These are phyloP conservation scores for Tolypocladium ovalisporum DNA, from an alignment of 2,329 filamentous ascomycete genomes.

Conservation along the genomic window DNA sequence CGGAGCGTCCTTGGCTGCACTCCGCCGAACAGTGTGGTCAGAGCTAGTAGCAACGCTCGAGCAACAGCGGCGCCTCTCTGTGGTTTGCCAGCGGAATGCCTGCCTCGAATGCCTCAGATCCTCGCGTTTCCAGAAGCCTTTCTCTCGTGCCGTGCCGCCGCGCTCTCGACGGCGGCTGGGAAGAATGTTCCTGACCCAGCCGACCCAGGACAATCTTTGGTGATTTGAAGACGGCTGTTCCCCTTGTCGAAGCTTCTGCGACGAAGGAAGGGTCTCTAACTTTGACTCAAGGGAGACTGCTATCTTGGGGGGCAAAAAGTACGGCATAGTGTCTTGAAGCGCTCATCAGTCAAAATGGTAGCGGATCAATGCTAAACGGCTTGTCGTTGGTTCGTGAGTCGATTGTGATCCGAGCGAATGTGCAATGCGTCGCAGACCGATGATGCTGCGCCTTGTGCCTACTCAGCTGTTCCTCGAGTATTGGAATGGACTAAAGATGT, in stretches of 20 bases:
- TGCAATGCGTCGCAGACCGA: neutral
- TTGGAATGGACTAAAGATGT: neutral
- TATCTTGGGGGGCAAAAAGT: conserved; percentile 9
- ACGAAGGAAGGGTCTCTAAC: neutral
- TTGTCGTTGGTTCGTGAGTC: neutral
- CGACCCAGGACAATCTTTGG: conserved; percentile 18
- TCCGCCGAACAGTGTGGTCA: conserved; percentile 23
- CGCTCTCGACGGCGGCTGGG: conserved; percentile 38
- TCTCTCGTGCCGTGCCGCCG: conserved; percentile 33
- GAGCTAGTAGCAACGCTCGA: conserved; percentile 13
- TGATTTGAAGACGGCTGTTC: neutral
- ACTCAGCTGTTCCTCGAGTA: neutral
- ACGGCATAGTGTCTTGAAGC: conserved; percentile 7
- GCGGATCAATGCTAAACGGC: neutral
- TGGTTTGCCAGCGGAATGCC: conserved; percentile 3
- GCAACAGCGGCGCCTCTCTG: conserved; percentile 8
- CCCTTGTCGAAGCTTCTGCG: neutral
- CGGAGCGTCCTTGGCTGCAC: conserved; percentile 19
- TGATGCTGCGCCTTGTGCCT: neutral
- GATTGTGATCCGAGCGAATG: too few relatives aligned
- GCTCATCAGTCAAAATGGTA: neutral
- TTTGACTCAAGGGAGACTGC: conserved; percentile 7
- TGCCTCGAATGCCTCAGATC: conserved; percentile 2
- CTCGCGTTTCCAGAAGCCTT: conserved; percentile 16
- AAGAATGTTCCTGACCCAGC: conserved; percentile 33